Base-by-base conservation (phyloP, 148 eudicot species). In the Agrostemma githago region DNA sequence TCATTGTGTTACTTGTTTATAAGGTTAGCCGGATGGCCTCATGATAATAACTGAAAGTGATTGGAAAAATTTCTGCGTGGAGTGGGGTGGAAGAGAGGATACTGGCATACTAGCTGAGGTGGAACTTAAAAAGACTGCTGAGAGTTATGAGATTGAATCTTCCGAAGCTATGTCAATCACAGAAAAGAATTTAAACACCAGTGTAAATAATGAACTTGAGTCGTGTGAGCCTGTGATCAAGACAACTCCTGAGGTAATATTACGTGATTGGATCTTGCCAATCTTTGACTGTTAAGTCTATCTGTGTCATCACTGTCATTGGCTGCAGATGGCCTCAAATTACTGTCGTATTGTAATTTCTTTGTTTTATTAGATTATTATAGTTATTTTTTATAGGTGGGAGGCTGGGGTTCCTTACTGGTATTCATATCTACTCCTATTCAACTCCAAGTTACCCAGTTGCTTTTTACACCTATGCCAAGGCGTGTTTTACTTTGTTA, bases 61-160 rank as follows among this genome's bases (percentile, higher is more conserved):
- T 80, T 95, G 99, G 99, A 86, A 82, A 73, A 62, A 77, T 66
- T 89, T 95, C 73, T 95, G 97, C 71, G 85, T 90, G 87, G 92
- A 95, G 67, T 95, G 96, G 93, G 92, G 84, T 74, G 93, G 96
- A 59, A 80, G 62, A 34, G 81, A 72, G 66, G 80, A 81, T 44
- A 80, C 81, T 72, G 91, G 99, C 61, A 76, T 95, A 82, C 71
- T 77, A 66, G 92, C 92, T 71, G 88, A 84, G 82, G 80, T 95
- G 76, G 89, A 85, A 68, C 74, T 83, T 34, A 85, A 69, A 75
- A 76, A 76, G n/a, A n/a, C 64, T 60, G 42, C 71, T 71, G 86
- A 73, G 73, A 85, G 57, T 82, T 73, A 72, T 71, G 68, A 72
- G 43, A 64, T 65, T 48, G 88, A 86, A 56, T 76, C 80, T 61